Conservation (phyloP, 1,139 yeast species). For the Meyerozyma carpophila region DNA sequence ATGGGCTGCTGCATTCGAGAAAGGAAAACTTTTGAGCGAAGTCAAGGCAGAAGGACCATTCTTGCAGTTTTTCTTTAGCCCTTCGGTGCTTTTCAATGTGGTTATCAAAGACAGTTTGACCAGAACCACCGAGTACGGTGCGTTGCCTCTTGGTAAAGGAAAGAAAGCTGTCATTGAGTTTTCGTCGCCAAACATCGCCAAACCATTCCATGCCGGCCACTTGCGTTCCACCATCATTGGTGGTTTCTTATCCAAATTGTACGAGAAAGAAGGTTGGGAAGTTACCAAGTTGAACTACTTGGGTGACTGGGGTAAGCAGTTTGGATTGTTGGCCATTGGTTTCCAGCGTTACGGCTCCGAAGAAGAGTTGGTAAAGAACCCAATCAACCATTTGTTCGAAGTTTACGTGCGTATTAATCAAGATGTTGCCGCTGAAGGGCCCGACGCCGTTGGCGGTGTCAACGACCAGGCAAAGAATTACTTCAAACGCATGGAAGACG, state of each 20-base stretch:
- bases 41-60: conserved; percentile 88
- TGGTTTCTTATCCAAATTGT: conserved; percentile 88
- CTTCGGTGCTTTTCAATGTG: conserved; percentile 57
- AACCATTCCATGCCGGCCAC: conserved; percentile 99
- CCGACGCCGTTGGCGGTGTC: conserved; percentile 50
- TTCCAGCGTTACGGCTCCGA: conserved; percentile 81
- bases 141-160: conserved; percentile 67
- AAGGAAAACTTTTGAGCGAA: conserved; percentile 60
- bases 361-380: conserved; percentile 65
- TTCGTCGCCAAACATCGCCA: conserved; percentile 97
- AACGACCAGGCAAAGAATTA: conserved; percentile 84
- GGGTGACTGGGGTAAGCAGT: conserved; percentile 99
- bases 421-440: conserved; percentile 76
- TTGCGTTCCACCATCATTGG: conserved; percentile 97
- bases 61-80: conserved; percentile 80
- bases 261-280: conserved; percentile 86
- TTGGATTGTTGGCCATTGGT: conserved; percentile 93
- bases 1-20: conserved; percentile 69
- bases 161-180: conserved; percentile 81
- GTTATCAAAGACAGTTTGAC: conserved; percentile 69
- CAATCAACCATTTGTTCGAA: conserved; percentile 91
- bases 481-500: conserved; percentile 91
- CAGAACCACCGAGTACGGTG: conserved; percentile 62
- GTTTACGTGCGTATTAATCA: conserved; percentile 86
- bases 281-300: conserved; percentile 88